phyloP scores from a whole-genome alignment of 2,329 filamentous ascomycete genomes.

The Aspergillus ruber region DNA sequence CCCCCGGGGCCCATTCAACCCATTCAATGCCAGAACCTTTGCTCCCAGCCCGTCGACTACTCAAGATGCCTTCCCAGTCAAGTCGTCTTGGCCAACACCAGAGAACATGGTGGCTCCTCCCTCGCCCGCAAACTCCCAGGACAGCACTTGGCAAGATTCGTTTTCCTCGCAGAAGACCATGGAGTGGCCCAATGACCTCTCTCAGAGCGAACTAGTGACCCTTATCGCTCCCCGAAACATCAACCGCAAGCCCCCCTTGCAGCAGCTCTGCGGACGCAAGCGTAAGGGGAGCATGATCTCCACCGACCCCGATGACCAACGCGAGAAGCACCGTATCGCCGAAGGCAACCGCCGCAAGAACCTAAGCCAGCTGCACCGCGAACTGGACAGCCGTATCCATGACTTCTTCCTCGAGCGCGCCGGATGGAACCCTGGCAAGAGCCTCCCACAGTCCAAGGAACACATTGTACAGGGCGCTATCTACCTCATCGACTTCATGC shows the following conservation, averaged over 20 bases:
- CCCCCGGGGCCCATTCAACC: slow-evolving; percentile 34
- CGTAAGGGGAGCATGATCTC: slow-evolving; percentile 29
- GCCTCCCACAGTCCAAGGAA: slow-evolving; percentile 35
- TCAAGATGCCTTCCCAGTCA: slow-evolving; percentile 30
- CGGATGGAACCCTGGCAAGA: slow-evolving; percentile 36
- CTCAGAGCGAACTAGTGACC: slow-evolving; percentile 26
- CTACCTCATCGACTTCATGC: slow-evolving; percentile 34
- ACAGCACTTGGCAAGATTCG: slow-evolving; percentile 31
- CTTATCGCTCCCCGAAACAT: slow-evolving; percentile 31
- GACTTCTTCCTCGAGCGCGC: slow-evolving; percentile 35
- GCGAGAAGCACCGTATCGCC: slow-evolving; percentile 36
- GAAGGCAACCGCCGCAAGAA: slow-evolving; percentile 37
- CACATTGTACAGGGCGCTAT: slow-evolving; percentile 35
- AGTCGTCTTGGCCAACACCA: slow-evolving; percentile 22
- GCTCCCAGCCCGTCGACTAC: slow-evolving; percentile 27
- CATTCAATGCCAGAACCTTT: slow-evolving; percentile 23
- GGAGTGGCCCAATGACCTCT: slow-evolving; percentile 30
- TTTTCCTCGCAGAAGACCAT: slow-evolving; percentile 23
- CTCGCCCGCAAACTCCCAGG: slow-evolving; percentile 33
- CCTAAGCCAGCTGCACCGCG: slow-evolving; percentile 33
- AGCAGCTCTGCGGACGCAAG: slow-evolving; percentile 35
- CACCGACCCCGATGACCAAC: slow-evolving; percentile 30
- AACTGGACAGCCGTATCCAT: slow-evolving; percentile 32
- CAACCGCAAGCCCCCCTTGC: slow-evolving; percentile 33
- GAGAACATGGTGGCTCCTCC: slow-evolving; percentile 29